phyloP scores from a whole-genome alignment of 306 rosid species.

The Cucurbita ficifolia region DNA sequence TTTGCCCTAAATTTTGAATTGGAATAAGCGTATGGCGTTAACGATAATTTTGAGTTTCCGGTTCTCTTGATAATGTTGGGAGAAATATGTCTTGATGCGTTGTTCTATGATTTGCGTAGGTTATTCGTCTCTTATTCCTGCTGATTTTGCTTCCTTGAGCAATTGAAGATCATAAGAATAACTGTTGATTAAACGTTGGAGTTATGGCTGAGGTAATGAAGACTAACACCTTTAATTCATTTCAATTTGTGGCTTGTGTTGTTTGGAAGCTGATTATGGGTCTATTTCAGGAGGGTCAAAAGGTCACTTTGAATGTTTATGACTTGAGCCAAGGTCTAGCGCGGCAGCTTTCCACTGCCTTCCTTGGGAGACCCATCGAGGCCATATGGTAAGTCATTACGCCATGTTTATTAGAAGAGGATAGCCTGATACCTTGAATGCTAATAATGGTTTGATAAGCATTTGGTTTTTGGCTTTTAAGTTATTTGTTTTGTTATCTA shows the following conservation, averaged over 20 bases:
- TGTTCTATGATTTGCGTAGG: slow-evolving; percentile 2
- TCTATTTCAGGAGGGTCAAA: slow-evolving; percentile 61
- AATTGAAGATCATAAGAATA: background rate
- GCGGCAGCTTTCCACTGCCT: slow-evolving; percentile 55
- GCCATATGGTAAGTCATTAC: slow-evolving; percentile 62
- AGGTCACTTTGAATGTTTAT: slow-evolving; percentile 64
- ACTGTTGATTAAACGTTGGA: background rate
- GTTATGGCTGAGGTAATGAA: slow-evolving; percentile 6
- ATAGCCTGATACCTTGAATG: background rate
- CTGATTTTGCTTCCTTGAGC: background rate
- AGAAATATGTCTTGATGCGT: background rate
- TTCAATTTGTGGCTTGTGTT: background rate
- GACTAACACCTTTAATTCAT: background rate
- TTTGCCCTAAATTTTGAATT: background rate
- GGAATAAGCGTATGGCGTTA: background rate
- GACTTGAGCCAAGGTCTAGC: slow-evolving; percentile 96
- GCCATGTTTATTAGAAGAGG: background rate
- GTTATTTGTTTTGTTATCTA: too few species aligned
- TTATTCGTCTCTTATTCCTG: background rate
- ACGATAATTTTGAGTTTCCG: background rate
- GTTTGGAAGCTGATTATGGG: background rate
- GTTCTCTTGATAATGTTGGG: background rate
- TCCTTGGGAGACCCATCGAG: slow-evolving; percentile 85
- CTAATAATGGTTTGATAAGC: background rate
- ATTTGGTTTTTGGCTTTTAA: background rate